A percentile compares a stretch with the other conserved stretches of the same genome.
Conservation (phyloP, 2,329 filamentous ascomycete genomes). For the Helotiales sp. region DNA sequence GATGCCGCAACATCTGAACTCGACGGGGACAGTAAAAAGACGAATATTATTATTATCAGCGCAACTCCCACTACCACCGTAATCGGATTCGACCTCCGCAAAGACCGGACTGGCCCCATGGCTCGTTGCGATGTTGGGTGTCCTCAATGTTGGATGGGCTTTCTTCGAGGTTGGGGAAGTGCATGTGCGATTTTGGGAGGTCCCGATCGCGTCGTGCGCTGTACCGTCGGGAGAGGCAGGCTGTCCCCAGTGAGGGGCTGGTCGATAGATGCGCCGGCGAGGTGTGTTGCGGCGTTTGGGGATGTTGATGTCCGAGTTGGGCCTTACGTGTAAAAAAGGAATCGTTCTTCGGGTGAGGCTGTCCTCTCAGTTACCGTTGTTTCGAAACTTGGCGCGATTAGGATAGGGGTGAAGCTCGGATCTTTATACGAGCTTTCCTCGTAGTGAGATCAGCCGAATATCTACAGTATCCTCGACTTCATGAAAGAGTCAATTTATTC, state of each 20-base stretch:
- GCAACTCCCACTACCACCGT: conserved; percentile 71
- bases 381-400: conserved; percentile 2
- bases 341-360: conserved; percentile 4
- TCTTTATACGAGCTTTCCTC: neutral
- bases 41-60: conserved; percentile 70
- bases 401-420: neutral
- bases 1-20: conserved; percentile 47
- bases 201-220: conserved; percentile 9
- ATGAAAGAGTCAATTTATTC: too few species aligned
- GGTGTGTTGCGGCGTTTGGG: conserved; percentile 30
- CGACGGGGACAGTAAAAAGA: conserved; percentile 59
- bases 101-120: conserved; percentile 64
- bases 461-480: neutral
- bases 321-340: conserved; percentile 34
- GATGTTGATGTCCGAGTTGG: conserved; percentile 6
- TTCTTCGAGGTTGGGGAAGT: conserved; percentile 13
- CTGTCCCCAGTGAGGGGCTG: conserved; percentile 12
- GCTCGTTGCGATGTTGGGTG: conserved; percentile 33
- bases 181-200: conserved; percentile 25
- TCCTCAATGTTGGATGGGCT: conserved; percentile 29
- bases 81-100: conserved; percentile 78
- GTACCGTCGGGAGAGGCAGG: conserved; percentile 1
- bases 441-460: neutral
- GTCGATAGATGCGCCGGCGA: conserved; percentile 43
- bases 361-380: neutral